These are phyloP conservation scores for Wickerhamiella allomyrinae DNA, from an alignment of 805 yeast species.

Conservation along the genomic window DNA sequence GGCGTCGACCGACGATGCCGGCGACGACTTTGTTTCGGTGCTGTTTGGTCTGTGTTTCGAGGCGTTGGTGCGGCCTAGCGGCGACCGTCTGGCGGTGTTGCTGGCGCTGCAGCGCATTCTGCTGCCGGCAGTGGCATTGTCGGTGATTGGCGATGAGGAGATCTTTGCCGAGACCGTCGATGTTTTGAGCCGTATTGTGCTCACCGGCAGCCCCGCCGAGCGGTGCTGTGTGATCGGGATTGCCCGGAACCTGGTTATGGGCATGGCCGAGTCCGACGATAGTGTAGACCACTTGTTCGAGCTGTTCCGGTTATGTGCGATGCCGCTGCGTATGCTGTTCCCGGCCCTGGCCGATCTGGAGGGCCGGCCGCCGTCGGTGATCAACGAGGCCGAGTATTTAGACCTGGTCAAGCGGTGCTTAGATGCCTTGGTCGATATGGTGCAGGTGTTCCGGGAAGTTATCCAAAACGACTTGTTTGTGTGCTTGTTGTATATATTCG, in stretches of 20 bases:
- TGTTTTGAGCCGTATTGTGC: conserved; percentile 53
- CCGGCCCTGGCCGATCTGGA: conserved; percentile 40
- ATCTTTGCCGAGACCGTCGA: conserved; percentile 66
- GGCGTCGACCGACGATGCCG: conserved; percentile 38
- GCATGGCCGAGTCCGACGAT: conserved; percentile 31
- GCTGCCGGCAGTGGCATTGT: conserved; percentile 40
- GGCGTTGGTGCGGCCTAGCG: conserved; percentile 37
- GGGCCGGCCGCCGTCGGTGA: conserved; percentile 19
- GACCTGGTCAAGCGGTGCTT: conserved; percentile 36
- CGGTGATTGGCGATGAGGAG: conserved; percentile 43
- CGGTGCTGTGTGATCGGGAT: conserved; percentile 39
- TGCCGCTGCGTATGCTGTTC: conserved; percentile 43
- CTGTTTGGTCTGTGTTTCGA: conserved; percentile 76
- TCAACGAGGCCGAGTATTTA: conserved; percentile 17
- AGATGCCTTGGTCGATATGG: conserved; percentile 45
- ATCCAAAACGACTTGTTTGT: conserved; percentile 59
- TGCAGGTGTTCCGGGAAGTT: conserved; percentile 47
- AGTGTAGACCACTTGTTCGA: conserved; percentile 76
- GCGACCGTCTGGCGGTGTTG: conserved; percentile 26
- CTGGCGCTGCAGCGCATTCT: conserved; percentile 44
- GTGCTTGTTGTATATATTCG: conserved; percentile 50
- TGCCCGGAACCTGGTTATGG: conserved; percentile 39
- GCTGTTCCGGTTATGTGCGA: conserved; percentile 51
- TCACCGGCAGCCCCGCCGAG: conserved; percentile 38
- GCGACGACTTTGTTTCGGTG: conserved; percentile 35